Percentiles rank a stretch among this genome's conserved stretches.
phyloP scores from a whole-genome alignment of 73 alveolate species.

The Paramecium tetraurelia region DNA sequence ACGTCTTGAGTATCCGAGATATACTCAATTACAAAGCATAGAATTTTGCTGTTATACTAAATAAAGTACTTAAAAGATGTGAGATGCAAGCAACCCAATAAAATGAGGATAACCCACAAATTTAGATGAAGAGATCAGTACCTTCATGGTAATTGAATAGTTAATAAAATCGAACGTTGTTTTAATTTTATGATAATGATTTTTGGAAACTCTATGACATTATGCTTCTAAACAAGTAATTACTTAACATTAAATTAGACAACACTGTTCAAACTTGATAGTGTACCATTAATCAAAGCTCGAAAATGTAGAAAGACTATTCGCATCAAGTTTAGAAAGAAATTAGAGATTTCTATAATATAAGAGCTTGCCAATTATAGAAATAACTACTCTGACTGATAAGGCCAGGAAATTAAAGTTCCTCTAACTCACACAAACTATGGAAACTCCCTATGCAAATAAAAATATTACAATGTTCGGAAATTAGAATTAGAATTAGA shows the following conservation, averaged over 20 bases:
- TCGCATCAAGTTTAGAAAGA: not conserved
- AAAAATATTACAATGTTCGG: slow-evolving; percentile 21
- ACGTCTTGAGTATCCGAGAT: not conserved
- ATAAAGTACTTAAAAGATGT: not conserved
- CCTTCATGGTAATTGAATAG: not conserved
- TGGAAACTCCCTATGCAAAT: slow-evolving; percentile 23
- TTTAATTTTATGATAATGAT: not conserved
- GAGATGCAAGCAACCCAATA: not conserved
- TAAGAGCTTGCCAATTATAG: not conserved
- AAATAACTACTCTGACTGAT: not conserved
- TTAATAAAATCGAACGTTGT: not conserved
- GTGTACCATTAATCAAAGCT: slow-evolving; percentile 2
- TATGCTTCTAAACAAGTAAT: not conserved
- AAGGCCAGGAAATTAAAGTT: not conserved
- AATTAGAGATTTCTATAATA: not conserved
- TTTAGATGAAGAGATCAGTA: not conserved
- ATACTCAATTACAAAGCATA: not conserved
- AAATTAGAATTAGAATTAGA: not conserved
- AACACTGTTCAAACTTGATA: not conserved
- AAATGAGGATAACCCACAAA: not conserved
- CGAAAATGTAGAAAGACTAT: not conserved
- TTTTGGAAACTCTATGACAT: slow-evolving; percentile 12
- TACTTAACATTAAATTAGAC: not conserved
- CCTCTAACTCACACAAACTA: not conserved
- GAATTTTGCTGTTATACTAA: slow-evolving; percentile 29